Evolutionary conservation across 805 yeast genomes (phyloP).

Genomic region (Yarrowia sp.): DNA sequence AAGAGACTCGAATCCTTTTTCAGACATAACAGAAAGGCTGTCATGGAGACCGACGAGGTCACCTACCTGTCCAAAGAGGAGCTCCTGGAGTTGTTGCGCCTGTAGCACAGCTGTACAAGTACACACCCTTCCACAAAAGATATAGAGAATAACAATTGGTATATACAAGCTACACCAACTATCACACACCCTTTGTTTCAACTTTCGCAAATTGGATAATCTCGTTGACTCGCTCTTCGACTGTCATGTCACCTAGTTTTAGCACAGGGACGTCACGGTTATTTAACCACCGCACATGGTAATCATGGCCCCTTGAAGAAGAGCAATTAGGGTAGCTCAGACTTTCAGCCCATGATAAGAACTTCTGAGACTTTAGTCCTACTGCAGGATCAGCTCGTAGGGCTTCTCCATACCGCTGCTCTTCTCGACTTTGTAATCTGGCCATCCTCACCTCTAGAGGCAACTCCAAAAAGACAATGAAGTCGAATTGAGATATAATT

Average conservation of each 20-base stretch:
- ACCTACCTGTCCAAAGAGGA: not conserved
- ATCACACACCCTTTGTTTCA: not conserved
- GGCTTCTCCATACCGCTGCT: not conserved
- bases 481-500: slow-evolving; percentile 1
- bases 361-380: not conserved
- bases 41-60: not conserved
- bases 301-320: not conserved
- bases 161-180: not conserved
- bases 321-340: not conserved
- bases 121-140: not conserved
- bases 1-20: not conserved
- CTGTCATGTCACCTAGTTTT: not conserved
- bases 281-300: not conserved
- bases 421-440: not conserved
- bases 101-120: not conserved
- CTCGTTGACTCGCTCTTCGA: not conserved
- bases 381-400: not conserved
- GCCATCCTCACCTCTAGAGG: not conserved
- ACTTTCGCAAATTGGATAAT: not conserved
- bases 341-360: not conserved
- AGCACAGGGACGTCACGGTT: not conserved
- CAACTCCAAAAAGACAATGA: not conserved
- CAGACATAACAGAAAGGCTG: not conserved
- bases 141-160: not conserved
- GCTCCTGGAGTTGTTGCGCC: slow-evolving; percentile 24